phyloP scores from a whole-genome alignment of 306 rosid genomes.

The Quercus bicolor region DNA sequence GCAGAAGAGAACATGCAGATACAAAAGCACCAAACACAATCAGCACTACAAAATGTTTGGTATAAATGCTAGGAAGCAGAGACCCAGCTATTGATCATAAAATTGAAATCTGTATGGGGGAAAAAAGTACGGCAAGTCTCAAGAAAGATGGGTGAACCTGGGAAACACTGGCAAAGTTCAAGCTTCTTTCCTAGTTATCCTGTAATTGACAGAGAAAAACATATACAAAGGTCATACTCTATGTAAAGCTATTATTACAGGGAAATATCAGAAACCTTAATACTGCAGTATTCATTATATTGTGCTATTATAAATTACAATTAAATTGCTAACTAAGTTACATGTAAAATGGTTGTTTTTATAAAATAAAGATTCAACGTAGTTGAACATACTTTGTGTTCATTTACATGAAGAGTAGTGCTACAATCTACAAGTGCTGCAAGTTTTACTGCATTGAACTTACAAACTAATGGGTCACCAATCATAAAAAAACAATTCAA shows the following conservation, averaged over 20 bases:
- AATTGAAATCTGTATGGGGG: not conserved
- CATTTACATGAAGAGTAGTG: not conserved
- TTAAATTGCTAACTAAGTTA: not conserved
- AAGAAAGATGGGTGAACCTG: constrained; percentile 7
- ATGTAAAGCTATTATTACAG: not conserved
- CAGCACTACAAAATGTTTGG: not conserved
- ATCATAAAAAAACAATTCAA: no score
- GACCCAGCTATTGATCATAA: not conserved
- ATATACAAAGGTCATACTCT: constrained; percentile 4
- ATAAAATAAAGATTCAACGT: not conserved
- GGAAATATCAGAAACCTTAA: not conserved
- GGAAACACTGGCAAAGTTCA: constrained; percentile 35
- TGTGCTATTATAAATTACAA: not conserved
- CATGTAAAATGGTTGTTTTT: not conserved
- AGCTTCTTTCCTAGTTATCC: constrained; percentile 92
- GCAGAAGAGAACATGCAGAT: not conserved
- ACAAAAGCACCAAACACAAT: not conserved
- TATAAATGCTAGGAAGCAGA: not conserved
- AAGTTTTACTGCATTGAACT: no score
- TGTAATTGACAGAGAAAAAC: constrained; percentile 28
- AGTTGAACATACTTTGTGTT: not conserved
- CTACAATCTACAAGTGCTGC: no score
- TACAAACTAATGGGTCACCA: no score
- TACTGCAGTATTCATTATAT: not conserved
- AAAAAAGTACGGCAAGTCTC: not conserved